Evolutionary conservation across 257 asterid species (phyloP).

Genomic region (Penstemon newberryi): DNA sequence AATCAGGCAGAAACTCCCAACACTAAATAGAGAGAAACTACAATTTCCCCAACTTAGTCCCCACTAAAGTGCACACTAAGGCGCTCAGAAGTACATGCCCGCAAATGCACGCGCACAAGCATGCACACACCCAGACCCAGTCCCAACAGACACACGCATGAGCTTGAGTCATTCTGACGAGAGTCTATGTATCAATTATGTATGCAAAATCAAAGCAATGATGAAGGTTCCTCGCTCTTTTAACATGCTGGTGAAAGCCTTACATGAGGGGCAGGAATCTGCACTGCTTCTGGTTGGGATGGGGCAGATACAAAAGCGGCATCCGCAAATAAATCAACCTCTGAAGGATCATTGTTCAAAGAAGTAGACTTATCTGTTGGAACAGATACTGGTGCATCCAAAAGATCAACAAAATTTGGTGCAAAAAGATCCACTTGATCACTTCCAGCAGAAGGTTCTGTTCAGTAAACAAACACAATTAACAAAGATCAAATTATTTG

Average conservation of each 20-base stretch:
- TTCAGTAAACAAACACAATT: conserved; percentile 26
- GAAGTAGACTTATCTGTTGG: conserved; percentile 44
- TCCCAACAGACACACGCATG: too few relatives aligned
- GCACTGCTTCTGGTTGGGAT: conserved; percentile 40
- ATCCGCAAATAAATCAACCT: conserved; percentile 94
- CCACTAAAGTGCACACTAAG: neutral
- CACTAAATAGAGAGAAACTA: neutral
- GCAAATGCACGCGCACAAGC: neutral
- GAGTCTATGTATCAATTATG: neutral
- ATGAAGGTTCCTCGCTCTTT: conserved; percentile 1
- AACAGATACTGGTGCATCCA: conserved; percentile 61
- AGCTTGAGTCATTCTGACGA: too few relatives aligned
- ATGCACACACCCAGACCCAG: neutral
- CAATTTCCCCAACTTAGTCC: conserved; percentile 1
- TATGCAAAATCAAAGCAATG: neutral
- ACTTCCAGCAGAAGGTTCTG: conserved; percentile 68
- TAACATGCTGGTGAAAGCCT: conserved; percentile 23
- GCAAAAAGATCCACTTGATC: conserved; percentile 82
- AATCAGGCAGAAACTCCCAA: neutral
- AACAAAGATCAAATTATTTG: conserved; percentile 14
- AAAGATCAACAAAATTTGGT: conserved; percentile 64
- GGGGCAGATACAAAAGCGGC: conserved; percentile 84
- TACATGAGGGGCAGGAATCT: conserved; percentile 55
- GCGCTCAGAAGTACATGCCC: neutral
- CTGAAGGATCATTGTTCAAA: conserved; percentile 46